Base-by-base conservation (phyloP, 2,329 filamentous ascomycete genomes). In the Penicillium sp. region DNA sequence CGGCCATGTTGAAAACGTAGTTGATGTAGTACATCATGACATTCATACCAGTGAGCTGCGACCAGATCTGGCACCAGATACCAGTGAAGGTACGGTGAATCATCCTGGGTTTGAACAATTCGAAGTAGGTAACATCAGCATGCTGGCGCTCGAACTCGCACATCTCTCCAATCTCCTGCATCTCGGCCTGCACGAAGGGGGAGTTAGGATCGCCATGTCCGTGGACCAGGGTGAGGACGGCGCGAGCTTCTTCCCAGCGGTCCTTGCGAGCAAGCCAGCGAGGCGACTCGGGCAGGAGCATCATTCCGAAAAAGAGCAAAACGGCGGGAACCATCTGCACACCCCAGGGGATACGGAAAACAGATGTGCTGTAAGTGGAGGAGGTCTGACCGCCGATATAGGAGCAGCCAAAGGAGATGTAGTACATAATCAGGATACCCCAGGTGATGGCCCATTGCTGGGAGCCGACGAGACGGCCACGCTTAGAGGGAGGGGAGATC, bases 381-480 rank as follows among this genome's bases (percentile, higher is more conserved):
- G 65, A 44, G 13, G 49, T 54, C 16, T 57, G 18, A 6, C 81
- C 81, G 0, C 76, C 68, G 57, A 89, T 83, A 65, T 79, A 84
- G 41, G 81, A 82, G 69, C 81, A 84, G 23, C 84, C 87, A 65
- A 70, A 72, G 24, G 80, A 80, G 68, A 87, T 82, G 65, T 70
- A 85, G 75, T 86, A 88, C 83, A 87, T 87, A 71, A 87, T 85
- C 53, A 87, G 65, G 58, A 87, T 87, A 57, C 83, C 85, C 79
- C 79, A 88, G 58, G 87, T 88, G 55, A 91, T 90, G 24, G 86
- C 85, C 77, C 86, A 87, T 69, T 91, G 88, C 69, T 90, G 87
- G 43, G 84, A 81, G 47, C 86, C 85, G 26, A 91, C 86, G 33
- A 92, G 78, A 38, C 85, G 80, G 16, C 81, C 81, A 59, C 81